Evolutionary conservation across 1,139 yeast genomes (phyloP).

Genomic region (Pichia sp.): DNA sequence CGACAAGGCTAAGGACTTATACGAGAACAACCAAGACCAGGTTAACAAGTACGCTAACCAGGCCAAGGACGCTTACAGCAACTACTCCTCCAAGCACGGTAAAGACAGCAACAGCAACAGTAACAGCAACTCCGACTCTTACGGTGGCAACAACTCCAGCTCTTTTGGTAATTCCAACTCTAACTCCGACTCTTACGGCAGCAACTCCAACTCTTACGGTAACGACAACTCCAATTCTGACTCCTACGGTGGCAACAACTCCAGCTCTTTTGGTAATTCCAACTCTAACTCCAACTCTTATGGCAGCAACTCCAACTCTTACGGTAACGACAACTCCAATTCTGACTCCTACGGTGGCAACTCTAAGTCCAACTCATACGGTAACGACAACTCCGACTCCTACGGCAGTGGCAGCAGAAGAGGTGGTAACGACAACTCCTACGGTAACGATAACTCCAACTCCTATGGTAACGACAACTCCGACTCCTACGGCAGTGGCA

Average conservation of each 20-base stretch:
- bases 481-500: conserved; percentile 15
- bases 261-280: conserved; percentile 13
- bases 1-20: conserved; percentile 24
- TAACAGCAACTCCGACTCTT: conserved; percentile 18
- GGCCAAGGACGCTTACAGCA: conserved; percentile 22
- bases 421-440: conserved; percentile 9
- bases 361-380: conserved; percentile 18
- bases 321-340: conserved; percentile 17
- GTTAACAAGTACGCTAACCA: conserved; percentile 12
- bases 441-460: neutral
- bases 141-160: conserved; percentile 19
- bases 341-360: conserved; percentile 19
- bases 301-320: conserved; percentile 12
- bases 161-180: conserved; percentile 16
- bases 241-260: conserved; percentile 8
- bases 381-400: conserved; percentile 20
- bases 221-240: conserved; percentile 16
- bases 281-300: conserved; percentile 13
- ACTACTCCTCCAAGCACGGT: conserved; percentile 15
- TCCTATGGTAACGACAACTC: conserved; percentile 15
- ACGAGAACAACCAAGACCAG: conserved; percentile 20
- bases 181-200: conserved; percentile 17
- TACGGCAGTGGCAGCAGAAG: conserved; percentile 17
- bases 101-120: conserved; percentile 7
- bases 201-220: conserved; percentile 14